These are phyloP conservation scores for Saccharomyces hybrid DNA, from an alignment of 1,139 yeast genomes.

Conservation along the genomic window DNA sequence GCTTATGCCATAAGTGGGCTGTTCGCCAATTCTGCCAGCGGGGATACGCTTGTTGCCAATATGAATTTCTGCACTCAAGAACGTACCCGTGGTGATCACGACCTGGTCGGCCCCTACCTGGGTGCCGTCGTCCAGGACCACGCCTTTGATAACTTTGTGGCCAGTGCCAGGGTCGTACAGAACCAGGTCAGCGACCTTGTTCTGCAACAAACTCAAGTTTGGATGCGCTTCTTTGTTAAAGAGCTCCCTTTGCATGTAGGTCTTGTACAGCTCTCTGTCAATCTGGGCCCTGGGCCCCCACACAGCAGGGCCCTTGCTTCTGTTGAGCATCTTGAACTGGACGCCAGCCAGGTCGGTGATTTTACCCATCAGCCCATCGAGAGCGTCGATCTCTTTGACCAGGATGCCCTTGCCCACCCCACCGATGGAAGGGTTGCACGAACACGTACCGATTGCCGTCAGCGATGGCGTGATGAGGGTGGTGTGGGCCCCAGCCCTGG, in stretches of 20 bases:
- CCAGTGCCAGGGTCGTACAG: conserved; percentile 33
- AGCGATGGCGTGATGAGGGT: conserved; percentile 70
- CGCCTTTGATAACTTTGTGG: conserved; percentile 52
- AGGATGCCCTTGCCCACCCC: conserved; percentile 97
- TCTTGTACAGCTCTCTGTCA: conserved; percentile 69
- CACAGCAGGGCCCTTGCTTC: conserved; percentile 91
- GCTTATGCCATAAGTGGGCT: conserved; percentile 83
- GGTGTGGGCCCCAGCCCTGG: conserved; percentile 71
- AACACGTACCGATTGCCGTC: conserved; percentile 80
- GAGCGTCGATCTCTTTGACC: conserved; percentile 86
- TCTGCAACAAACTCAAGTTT: conserved; percentile 46
- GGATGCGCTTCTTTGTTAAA: conserved; percentile 40
- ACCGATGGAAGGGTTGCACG: conserved; percentile 97
- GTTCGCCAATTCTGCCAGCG: conserved; percentile 91
- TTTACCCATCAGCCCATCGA: conserved; percentile 83
- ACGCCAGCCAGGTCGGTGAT: conserved; percentile 90
- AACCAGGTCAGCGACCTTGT: conserved; percentile 74
- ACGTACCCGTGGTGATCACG: conserved; percentile 93
- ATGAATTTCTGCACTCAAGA: conserved; percentile 89
- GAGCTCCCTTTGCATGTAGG: conserved; percentile 71
- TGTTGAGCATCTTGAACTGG: conserved; percentile 79
- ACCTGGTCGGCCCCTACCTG: conserved; percentile 56
- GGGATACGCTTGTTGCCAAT: conserved; percentile 75
- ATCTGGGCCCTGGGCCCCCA: conserved; percentile 99
- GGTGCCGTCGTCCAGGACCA: conserved; percentile 59